Evolutionary conservation across 805 yeast genomes (phyloP), one percentile per base, ranked within the genome.

Genomic region (Candida insectorum): DNA sequence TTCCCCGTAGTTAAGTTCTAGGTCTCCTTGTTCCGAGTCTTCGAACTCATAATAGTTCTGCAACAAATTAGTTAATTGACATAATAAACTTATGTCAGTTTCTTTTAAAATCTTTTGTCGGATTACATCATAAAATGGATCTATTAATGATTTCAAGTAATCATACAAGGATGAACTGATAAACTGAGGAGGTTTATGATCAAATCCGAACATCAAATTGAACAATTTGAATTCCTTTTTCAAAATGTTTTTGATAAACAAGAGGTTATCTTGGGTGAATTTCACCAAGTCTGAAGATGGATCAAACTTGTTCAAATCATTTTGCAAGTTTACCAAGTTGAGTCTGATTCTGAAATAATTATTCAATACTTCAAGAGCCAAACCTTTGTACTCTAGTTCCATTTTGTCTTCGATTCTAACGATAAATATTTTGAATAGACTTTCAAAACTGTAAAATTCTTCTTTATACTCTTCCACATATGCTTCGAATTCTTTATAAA

Each of bases 121-220:
- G 22, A 86, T 54, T 2, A 69, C 56, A 43, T 85, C 91, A 48
- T 88, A 84, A 16, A 89, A 59, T 0, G 96, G 93, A 23, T 87
- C 96, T 20, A 85, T 65, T 3, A 87, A 47, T 16, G 67, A 69
- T 28, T 71, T 74, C 39, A 84, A 73, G 79, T 85, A 86, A 5
- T 61, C 57, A 36, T 73, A 71, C 29, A 85, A 37, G 49, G 71
- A 60, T 10, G 28, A 25, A 13, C 24, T 37, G 3, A 51, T 15
- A 29, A 25, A 47, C 5, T 36, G 16, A 6, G 49, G 35, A 4
- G 47, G 33, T 5, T 35, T 25, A 2, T 36, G 35, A 5, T 43
- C 40, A 5, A 41, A 23, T 4, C 32, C 33, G 21, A 51, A 85
- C 83, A 81, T 69, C 25, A 62, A 58, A 24, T 58, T 59, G 53